A percentile compares a stretch with the other conserved stretches of the same genome.
Evolutionary conservation across 2,329 filamentous ascomycete species (phyloP).

Genomic region (Reticulascus tulasneorum): DNA sequence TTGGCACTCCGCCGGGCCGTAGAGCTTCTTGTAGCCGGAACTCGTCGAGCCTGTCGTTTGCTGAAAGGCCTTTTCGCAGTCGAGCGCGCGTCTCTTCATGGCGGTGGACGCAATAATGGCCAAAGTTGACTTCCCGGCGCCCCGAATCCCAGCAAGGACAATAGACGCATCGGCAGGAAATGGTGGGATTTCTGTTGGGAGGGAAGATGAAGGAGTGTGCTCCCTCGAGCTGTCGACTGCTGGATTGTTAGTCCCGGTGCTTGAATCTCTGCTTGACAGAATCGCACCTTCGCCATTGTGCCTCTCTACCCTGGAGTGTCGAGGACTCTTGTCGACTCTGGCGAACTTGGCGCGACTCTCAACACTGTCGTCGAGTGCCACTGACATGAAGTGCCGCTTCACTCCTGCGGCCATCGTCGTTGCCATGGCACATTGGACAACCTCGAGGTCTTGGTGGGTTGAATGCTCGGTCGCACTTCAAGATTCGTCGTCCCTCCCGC

Average conservation of each 20-base stretch:
- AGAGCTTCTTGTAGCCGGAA: constrained; percentile 57
- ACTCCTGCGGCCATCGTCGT: constrained; percentile 37
- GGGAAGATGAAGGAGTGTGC: too few species aligned
- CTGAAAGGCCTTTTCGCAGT: constrained; percentile 65
- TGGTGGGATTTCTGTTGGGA: constrained; percentile 9
- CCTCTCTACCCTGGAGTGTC: constrained; percentile 9
- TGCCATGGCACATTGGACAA: constrained; percentile 13
- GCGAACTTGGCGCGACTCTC: constrained; percentile 9
- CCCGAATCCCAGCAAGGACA: constrained; percentile 68
- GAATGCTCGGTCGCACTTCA: too few species aligned
- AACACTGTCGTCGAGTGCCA: constrained; percentile 25
- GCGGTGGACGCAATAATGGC: constrained; percentile 72
- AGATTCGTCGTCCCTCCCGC: too few species aligned
- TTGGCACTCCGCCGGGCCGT: constrained; percentile 60
- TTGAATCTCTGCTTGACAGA: constrained; percentile 8
- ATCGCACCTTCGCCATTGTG: too few species aligned
- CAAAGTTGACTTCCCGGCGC: constrained; percentile 71
- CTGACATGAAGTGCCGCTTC: constrained; percentile 33
- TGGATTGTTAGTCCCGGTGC: constrained; percentile 7
- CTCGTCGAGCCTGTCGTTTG: constrained; percentile 59
- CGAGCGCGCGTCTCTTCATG: constrained; percentile 63
- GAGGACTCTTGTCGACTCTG: constrained; percentile 9
- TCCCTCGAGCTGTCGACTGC: too few species aligned
- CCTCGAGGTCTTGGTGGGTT: constrained; percentile 2
- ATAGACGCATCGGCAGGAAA: constrained; percentile 57